Conservation (phyloP, 2,329 filamentous ascomycete species). For the Rasamsonia emersonii region DNA sequence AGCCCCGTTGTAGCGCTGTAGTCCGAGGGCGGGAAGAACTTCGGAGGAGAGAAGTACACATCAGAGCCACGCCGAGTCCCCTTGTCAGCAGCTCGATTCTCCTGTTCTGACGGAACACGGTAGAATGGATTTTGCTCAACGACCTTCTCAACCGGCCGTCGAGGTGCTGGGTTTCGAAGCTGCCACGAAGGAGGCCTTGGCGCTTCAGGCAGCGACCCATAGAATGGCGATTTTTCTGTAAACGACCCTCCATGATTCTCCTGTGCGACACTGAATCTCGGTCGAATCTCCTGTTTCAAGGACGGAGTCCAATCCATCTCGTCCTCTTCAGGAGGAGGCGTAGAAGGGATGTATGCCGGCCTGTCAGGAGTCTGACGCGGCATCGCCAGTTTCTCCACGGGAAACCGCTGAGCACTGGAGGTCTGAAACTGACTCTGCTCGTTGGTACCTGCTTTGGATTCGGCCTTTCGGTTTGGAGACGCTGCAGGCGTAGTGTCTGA, state of each 20-base stretch:
- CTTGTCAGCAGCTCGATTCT: conserved; percentile 9
- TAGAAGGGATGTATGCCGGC: conserved; percentile 22
- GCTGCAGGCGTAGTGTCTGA: conserved; percentile 27
- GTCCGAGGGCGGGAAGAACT: conserved; percentile 37
- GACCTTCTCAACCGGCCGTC: conserved; percentile 27
- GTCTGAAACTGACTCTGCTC: no score
- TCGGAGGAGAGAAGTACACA: conserved; percentile 34
- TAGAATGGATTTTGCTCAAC: conserved; percentile 31
- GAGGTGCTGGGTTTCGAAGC: conserved; percentile 23
- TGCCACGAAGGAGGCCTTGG: conserved; percentile 33
- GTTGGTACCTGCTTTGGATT: no score
- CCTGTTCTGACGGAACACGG: conserved; percentile 18
- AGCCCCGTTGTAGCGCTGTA: conserved; percentile 36
- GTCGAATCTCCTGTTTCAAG: conserved; percentile 25
- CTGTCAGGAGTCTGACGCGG: conserved; percentile 14
- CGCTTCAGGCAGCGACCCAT: conserved; percentile 33
- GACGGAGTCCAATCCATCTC: conserved; percentile 46
- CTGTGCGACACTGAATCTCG: conserved; percentile 17
- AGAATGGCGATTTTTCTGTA: conserved; percentile 34
- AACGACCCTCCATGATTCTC: no score
- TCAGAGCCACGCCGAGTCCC: conserved; percentile 11
- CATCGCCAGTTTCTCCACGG: conserved; percentile 32
- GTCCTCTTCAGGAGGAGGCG: conserved; percentile 33
- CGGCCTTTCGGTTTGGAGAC: conserved; percentile 13
- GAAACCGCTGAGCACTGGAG: conserved; percentile 29